Base-by-base conservation (phyloP, 768 basidiomycete genomes). In the Strobilomyces dryophilus region DNA sequence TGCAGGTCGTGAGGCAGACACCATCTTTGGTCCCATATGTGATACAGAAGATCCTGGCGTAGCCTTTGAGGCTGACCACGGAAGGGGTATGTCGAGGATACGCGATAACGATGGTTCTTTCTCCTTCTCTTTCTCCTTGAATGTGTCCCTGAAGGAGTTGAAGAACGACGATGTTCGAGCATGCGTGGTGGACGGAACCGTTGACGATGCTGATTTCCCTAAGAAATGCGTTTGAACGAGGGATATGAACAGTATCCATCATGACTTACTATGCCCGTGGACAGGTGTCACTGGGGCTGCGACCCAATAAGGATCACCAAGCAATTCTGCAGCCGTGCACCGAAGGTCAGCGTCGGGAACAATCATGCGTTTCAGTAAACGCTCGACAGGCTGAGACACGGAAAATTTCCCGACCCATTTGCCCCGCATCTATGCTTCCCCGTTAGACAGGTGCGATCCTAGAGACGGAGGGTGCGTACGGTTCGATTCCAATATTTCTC, bases 401-500 rank as follows among this genome's bases (percentile, higher is more conserved):
- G 74, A 78, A 37, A 64, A 68, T 52, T 54, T 57, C 37, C 94
- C 93, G 12, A 94, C 77, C 94, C 94, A 98, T 63, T 84, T 85
- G 11, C 93, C 93, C 2, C 80, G 79, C 54, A 89, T 73, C 84
- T 88, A 45, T 8, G 34, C 32, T 21, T 24, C 10, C 17, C 37
- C 1, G 34, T 52, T 50, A 55, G 8, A 36, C 5, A 40, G 37
- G 12, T 24, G n/a, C 8, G 17, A 8, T 21, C n/a, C 11, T 11
- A n/a, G 40, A 49, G 21, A 45, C 14, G 2, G 41, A 18, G 29
- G n/a, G 14, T 5, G 69, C 81, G 35, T 54, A 85, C 85, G 3
- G 94, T 93, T 17, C 92, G 81, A 41, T 80, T 74, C 86, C 91
- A 95, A 67, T 99, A 99, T 49, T 78, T 78, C 65, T 92, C 86